A percentile compares a stretch with the other conserved stretches of the same genome.
Evolutionary conservation across 768 basidiomycete genomes (phyloP).

Genomic region (Termitomyces sp.): DNA sequence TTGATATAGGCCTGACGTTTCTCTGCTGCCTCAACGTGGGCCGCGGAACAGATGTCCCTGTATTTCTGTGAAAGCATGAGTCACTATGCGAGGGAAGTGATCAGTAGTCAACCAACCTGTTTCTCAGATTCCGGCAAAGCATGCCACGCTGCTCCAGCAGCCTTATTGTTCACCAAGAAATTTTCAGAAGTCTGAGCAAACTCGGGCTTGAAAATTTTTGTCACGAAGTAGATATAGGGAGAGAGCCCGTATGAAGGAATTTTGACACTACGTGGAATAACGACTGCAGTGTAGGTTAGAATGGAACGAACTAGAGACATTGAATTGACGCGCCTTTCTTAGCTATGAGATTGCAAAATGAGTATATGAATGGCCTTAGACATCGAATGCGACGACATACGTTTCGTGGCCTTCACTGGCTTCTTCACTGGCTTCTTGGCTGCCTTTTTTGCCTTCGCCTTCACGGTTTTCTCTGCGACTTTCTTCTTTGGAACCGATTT

Average conservation of each 20-base stretch:
- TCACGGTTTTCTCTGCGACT: constrained; percentile 3
- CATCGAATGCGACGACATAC: constrained; percentile 4
- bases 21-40: constrained; percentile 16
- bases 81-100: not conserved
- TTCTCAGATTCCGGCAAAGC: constrained; percentile 29
- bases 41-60: not conserved
- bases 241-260: not conserved
- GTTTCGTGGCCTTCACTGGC: not conserved
- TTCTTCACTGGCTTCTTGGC: constrained; percentile 7
- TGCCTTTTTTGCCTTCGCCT: constrained; percentile 2
- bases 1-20: constrained; percentile 25
- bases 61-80: constrained; percentile 18
- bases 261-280: not conserved
- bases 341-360: not conserved
- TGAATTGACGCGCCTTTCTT: not conserved
- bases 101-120: constrained; percentile 22
- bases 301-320: not conserved
- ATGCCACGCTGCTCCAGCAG: constrained; percentile 21
- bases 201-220: not conserved
- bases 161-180: not conserved
- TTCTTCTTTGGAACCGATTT: not conserved
- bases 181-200: not conserved
- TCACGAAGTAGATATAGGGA: constrained; percentile 1
- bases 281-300: constrained; percentile 1
- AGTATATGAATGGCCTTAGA: not conserved